Conservation (phyloP, 1,284 basidiomycete species). For the Amylostereum areolatum region DNA sequence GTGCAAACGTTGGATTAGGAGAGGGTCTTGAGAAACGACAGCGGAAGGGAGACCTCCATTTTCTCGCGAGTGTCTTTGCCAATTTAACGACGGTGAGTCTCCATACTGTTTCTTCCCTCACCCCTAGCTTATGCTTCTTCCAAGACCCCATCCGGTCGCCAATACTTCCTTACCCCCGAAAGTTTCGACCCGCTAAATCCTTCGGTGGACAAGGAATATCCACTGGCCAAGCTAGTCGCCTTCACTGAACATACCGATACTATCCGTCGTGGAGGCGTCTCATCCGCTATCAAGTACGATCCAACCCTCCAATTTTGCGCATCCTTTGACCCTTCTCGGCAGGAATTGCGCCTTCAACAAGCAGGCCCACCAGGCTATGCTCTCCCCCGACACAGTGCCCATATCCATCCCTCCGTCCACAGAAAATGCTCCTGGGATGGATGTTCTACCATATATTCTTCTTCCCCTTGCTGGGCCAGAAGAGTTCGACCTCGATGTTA, state of each 20-base stretch:
- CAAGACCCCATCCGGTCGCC: slow-evolving; percentile 62
- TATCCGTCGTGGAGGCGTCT: slow-evolving; percentile 82
- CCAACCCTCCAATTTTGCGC: slow-evolving; percentile 3
- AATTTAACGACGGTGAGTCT: slow-evolving; percentile 76
- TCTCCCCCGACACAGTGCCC: slow-evolving; percentile 49
- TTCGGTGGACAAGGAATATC: slow-evolving; percentile 56
- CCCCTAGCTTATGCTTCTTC: slow-evolving; percentile 1
- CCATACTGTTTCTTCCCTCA: background rate
- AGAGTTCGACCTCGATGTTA: slow-evolving; percentile 85
- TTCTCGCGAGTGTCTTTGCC: slow-evolving; percentile 88
- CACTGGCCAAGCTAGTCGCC: slow-evolving; percentile 72
- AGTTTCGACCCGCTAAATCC: slow-evolving; percentile 35
- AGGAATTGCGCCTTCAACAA: slow-evolving; percentile 79
- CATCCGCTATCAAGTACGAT: slow-evolving; percentile 80
- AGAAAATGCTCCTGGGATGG: slow-evolving; percentile 69
- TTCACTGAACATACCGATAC: slow-evolving; percentile 87
- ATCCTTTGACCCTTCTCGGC: background rate
- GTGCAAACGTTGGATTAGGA: slow-evolving; percentile 47
- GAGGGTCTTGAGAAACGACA: slow-evolving; percentile 41
- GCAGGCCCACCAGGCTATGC: slow-evolving; percentile 62
- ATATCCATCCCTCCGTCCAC: slow-evolving; percentile 51
- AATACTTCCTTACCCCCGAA: slow-evolving; percentile 65
- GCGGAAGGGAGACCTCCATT: slow-evolving; percentile 78
- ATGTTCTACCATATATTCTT: slow-evolving; percentile 78
- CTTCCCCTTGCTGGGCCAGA: slow-evolving; percentile 93